Base-by-base conservation (phyloP, 768 basidiomycete species). In the Kwoniella dendrophila region DNA sequence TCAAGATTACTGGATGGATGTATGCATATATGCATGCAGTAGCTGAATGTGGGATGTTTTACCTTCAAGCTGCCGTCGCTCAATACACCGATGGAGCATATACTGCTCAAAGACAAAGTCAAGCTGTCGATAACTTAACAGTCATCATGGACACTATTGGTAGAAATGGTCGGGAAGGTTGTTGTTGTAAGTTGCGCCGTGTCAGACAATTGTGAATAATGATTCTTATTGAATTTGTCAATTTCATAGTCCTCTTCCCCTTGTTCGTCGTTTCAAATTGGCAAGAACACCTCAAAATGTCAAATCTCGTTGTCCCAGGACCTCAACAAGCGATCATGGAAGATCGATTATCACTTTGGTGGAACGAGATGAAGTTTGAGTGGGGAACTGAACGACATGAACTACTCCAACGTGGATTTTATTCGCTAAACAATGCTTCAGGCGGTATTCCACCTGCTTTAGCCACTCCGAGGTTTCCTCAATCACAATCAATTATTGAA, bases 31-130 rank as follows among this genome's bases (percentile, higher is more conserved):
- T 77, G 73, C 78, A 79, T 63, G 62, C 70, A 20, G 55, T 78
- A 3, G 77, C 77, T 7, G 77, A 78, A 53, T 77, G 75, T 44
- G 74, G 75, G 12, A 77, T 77, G 71, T 77, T 77, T 57, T 75
- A 77, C 59, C 64, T 78, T 26, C 77, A 78, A 59, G 74, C 72
- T 18, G 71, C 69, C 24, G 63, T 70, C 4, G 75, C 73, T 8
- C 69, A 56, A 29, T 61, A 56, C 29, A 63, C 50, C 2, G 63
- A 64, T 8, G 67, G 51, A 3, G 45, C 26, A 12, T 69, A 44
- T 48, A 74, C 62, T 7, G 73, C 75, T 27, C 71, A 71, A 33
- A 63, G 74, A 38, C 75, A 77, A 53, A 61, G 69, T 34, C 77
- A 76, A 59, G 75, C 75, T 5, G 75, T 77, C 3, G 74, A 78